Base-by-base conservation (phyloP, 2,329 filamentous ascomycete genomes). In the Sporothrix pseudoabietina region DNA sequence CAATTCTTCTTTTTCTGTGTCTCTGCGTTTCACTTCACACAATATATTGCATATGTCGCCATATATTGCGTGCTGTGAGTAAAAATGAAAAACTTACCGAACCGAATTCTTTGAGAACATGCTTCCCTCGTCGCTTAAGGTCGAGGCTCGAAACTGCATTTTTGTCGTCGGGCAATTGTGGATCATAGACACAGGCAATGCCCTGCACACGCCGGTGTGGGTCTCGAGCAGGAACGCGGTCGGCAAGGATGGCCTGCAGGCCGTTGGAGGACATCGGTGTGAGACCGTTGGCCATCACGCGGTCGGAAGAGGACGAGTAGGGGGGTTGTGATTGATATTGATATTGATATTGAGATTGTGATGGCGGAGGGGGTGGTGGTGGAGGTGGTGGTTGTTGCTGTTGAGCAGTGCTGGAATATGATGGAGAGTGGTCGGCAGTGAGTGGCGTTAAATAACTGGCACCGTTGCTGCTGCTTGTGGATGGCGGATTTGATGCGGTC, bases 51-150 rank as follows among this genome's bases (percentile, higher is more conserved):
- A 54, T 54, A 54, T 6, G 22, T 22, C 19, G 19, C 22, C 19
- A 49, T 47, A 35, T 10, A 47, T 66, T 66, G 39, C 6, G 39
- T 65, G 47, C 19, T 32, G 30, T 19, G 10, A 30, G 10, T 22
- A 26, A 16, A n/a, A 26, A 22, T 26, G 26, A 26, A 44, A 80
- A 87, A 91, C 89, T 83, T 91, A 91, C 89, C 86, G 87, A 82
- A 80, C 87, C 88, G 83, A 90, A 89, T 80, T 89, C 86, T 83
- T 87, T 85, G 78, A 90, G 89, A 82, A 83, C 85, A 78, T 88
- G 86, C 80, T 89, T 90, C 78, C 85, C 83, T 78, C 84, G 86
- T 79, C 86, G 89, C 80, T 84, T 88, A 19, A 74, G 44, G 74
- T 86, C 85, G 76, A 81, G 80, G 79, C 84, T 85, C 77, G 85